A percentile compares a stretch with the other conserved stretches of the same genome.
Conservation (phyloP, 2,329 filamentous ascomycete genomes). For the Xylaria multiplex region DNA sequence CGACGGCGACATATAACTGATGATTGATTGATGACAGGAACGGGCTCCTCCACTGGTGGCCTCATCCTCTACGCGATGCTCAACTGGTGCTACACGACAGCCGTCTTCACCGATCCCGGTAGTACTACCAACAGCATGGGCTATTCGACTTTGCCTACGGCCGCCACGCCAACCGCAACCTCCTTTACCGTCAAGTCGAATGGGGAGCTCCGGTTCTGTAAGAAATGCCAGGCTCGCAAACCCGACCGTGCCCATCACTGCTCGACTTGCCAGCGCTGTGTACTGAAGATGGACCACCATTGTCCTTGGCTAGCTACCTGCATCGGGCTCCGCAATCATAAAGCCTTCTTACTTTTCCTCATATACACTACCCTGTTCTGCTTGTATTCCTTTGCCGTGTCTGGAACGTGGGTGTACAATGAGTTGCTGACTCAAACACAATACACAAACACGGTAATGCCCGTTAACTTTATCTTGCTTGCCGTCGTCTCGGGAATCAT, state of each 20-base stretch:
- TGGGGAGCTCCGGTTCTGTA: slow-evolving; percentile 89
- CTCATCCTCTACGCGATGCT: slow-evolving; percentile 79
- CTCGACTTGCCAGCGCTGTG: slow-evolving; percentile 91
- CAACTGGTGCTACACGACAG: slow-evolving; percentile 89
- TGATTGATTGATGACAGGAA: slow-evolving; percentile 53
- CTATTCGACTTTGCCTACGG: slow-evolving; percentile 85
- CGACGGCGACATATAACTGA: slow-evolving; percentile 34
- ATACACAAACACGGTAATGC: slow-evolving; percentile 80
- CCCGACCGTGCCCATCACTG: slow-evolving; percentile 97
- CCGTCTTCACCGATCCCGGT: slow-evolving; percentile 92
- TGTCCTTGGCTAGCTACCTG: slow-evolving; percentile 98
- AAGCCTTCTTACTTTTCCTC: slow-evolving; percentile 91
- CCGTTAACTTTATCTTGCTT: slow-evolving; percentile 90
- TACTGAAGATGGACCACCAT: slow-evolving; percentile 99
- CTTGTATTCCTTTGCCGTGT: slow-evolving; percentile 80
- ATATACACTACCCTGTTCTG: slow-evolving; percentile 90
- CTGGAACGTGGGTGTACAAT: slow-evolving; percentile 82
- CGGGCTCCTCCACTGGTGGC: slow-evolving; percentile 68
- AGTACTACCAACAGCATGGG: slow-evolving; percentile 71
- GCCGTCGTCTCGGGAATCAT: slow-evolving; percentile 91
- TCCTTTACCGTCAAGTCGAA: slow-evolving; percentile 93
- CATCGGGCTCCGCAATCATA: slow-evolving; percentile 93
- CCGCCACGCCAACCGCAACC: slow-evolving; percentile 68
- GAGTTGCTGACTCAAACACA: slow-evolving; percentile 79
- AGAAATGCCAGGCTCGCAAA: slow-evolving; percentile 95